phyloP scores from a whole-genome alignment of 352 stramenopile genomes.

The Globisporangium megalacanthum region DNA sequence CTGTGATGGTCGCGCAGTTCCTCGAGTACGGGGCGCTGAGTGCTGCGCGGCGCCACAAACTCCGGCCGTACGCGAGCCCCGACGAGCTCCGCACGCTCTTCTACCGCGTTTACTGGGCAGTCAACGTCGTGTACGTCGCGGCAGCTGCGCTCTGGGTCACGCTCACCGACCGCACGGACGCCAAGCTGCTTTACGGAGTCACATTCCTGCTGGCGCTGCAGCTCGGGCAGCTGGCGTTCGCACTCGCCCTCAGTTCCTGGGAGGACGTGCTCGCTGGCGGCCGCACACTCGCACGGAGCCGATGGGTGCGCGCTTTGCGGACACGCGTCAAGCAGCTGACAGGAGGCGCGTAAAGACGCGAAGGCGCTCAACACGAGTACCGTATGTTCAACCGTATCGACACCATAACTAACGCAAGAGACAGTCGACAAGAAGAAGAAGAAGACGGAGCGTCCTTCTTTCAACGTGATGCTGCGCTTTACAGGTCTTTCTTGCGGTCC shows the following conservation, averaged over 20 bases:
- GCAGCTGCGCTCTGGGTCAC: conserved; percentile 50
- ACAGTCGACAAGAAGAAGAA: not conserved
- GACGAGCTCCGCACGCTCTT: conserved; percentile 37
- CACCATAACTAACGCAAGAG: too few species aligned
- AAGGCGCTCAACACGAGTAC: too few species aligned
- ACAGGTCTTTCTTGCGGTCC: conserved; percentile 3
- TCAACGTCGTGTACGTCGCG: conserved; percentile 34
- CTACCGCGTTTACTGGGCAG: conserved; percentile 66
- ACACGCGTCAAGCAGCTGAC: not conserved
- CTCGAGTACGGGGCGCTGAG: conserved; percentile 55
- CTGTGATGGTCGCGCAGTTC: conserved; percentile 60
- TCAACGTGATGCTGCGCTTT: conserved; percentile 1
- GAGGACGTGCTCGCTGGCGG: conserved; percentile 36
- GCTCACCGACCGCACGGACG: conserved; percentile 41
- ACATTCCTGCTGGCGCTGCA: conserved; percentile 48
- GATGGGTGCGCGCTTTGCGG: conserved; percentile 6
- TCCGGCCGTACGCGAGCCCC: conserved; percentile 29
- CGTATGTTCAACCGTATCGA: too few species aligned
- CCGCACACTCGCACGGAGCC: conserved; percentile 17
- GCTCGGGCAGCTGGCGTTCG: conserved; percentile 44
- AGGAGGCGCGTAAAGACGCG: not conserved
- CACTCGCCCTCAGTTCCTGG: conserved; percentile 54
- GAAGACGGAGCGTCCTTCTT: not conserved
- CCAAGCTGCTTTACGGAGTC: conserved; percentile 42
- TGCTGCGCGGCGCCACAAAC: conserved; percentile 45